Base-by-base conservation (phyloP, 108 stramenopile genomes). In the Asterionellopsis glacialis region DNA sequence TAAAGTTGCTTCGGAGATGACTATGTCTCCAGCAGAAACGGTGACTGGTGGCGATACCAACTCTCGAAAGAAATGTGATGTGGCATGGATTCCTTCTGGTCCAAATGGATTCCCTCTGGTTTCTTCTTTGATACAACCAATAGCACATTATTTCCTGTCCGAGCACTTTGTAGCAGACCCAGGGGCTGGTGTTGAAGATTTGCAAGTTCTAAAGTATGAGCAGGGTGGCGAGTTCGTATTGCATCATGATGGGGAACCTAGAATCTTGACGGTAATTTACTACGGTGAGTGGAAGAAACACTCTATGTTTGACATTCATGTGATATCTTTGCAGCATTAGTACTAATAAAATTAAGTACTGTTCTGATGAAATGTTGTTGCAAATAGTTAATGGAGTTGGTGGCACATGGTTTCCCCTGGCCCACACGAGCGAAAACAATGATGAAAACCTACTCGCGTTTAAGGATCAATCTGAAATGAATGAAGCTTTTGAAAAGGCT, bases 361-460 rank as follows among this genome's bases (percentile, higher is more conserved):
- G 33, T 33, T 33, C 7, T 33, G 7, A 33, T 33, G 7, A 33
- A 33, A 33, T 33, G 2, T 33, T 33, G 33, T 2, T 33, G 33
- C 5, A 33, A 33, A 33, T 7, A 33, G 42, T 85, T n/a, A 85
- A 82, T 67, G 84, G 81, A 6, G 77, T 80, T 6, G 78, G 72
- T 25, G 84, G 52, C 12, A 85, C 84, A 7, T 85, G 81, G 80
- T 82, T 85, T 64, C 84, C 84, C 15, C 59, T 82, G 54, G 84
- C 84, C 19, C 49, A 67, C 33, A 49, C 13, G 22, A 45, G 49
- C 43, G 51, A 50, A 28, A 54, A 40, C 22, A 3, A 45, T 9
- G 12, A 41, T 12, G 26, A 12, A 1, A 3, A 39, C 10, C 44
- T 13, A 11, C 40, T 21, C 1, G 38, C n/a, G n/a, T 21, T 26